phyloP scores from a whole-genome alignment of 805 yeast genomes.

The Kuraishia piskuri region DNA sequence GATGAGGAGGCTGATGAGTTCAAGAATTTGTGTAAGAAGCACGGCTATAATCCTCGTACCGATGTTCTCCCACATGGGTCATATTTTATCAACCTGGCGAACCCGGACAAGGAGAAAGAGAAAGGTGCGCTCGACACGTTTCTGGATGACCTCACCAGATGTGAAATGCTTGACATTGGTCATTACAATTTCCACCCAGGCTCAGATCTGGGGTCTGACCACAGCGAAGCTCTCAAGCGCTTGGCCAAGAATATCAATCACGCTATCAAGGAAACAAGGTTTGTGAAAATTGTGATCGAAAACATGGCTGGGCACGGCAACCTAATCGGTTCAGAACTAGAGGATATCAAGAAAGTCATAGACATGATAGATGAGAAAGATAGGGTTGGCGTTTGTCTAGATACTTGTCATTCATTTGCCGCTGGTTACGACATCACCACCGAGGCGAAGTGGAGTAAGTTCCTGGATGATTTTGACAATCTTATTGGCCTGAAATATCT shows the following conservation, averaged over 20 bases:
- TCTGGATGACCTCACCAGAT: conserved; percentile 77
- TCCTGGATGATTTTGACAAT: conserved; percentile 72
- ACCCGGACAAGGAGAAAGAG: conserved; percentile 77
- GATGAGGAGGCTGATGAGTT: conserved; percentile 63
- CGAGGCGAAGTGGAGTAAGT: conserved; percentile 44
- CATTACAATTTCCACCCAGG: conserved; percentile 93
- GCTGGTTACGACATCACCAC: conserved; percentile 88
- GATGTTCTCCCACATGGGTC: conserved; percentile 94
- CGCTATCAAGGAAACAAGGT: conserved; percentile 64
- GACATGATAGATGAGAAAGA: conserved; percentile 68
- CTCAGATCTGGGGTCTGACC: conserved; percentile 66
- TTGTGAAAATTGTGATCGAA: conserved; percentile 84
- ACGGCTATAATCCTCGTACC: conserved; percentile 62
- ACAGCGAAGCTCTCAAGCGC: conserved; percentile 50
- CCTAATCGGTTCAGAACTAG: conserved; percentile 72
- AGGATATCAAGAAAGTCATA: conserved; percentile 71
- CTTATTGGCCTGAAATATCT: conserved; percentile 69
- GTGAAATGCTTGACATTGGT: conserved; percentile 81
- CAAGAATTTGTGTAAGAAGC: conserved; percentile 48
- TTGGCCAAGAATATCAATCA: conserved; percentile 74
- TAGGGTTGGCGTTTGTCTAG: conserved; percentile 93
- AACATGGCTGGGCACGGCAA: conserved; percentile 98
- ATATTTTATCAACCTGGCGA: conserved; percentile 86
- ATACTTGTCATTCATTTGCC: conserved; percentile 94
- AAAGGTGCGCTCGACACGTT: conserved; percentile 69